phyloP scores from a whole-genome alignment of 179 eudicot genomes.

The Carnegiea gigantea region DNA sequence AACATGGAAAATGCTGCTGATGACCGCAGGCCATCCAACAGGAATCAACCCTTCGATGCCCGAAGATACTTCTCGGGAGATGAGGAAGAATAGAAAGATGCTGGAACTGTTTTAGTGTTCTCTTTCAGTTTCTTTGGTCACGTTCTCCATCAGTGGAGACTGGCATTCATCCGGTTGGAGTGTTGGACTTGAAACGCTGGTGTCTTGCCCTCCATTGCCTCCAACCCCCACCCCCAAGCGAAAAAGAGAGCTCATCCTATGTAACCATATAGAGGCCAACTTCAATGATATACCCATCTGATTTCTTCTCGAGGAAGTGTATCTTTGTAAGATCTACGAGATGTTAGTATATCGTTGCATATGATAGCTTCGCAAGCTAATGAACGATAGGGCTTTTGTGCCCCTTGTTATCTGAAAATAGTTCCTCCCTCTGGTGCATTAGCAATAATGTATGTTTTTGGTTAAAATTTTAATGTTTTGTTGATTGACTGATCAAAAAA shows the following conservation, averaged over 20 bases:
- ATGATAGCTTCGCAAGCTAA: not conserved
- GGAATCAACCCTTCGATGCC: slow-evolving; percentile 60
- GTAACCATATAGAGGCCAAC: not conserved
- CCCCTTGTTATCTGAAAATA: not conserved
- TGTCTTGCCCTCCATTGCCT: too few relatives aligned
- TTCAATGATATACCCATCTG: not conserved
- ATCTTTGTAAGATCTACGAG: not conserved
- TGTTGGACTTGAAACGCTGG: not conserved
- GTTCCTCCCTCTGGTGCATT: not conserved
- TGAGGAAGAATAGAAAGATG: slow-evolving; percentile 38
- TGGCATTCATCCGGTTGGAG: not conserved
- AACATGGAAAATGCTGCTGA: slow-evolving; percentile 42
- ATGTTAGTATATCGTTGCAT: not conserved
- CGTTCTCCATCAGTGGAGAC: not conserved
- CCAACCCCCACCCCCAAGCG: not conserved
- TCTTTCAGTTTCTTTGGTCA: slow-evolving; percentile 2
- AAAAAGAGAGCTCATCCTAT: not conserved
- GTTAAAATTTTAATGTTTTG: too few relatives aligned
- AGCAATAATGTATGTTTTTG: not conserved
- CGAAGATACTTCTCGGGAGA: slow-evolving; percentile 55
- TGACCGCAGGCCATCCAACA: slow-evolving; percentile 34
- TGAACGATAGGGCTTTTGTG: not conserved
- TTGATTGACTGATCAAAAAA: too few relatives aligned
- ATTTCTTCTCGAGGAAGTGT: not conserved
- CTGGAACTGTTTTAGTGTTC: not conserved